These are phyloP conservation scores for Colletotrichum caudatum DNA, from an alignment of 2,329 filamentous ascomycete species.

Conservation along the genomic window DNA sequence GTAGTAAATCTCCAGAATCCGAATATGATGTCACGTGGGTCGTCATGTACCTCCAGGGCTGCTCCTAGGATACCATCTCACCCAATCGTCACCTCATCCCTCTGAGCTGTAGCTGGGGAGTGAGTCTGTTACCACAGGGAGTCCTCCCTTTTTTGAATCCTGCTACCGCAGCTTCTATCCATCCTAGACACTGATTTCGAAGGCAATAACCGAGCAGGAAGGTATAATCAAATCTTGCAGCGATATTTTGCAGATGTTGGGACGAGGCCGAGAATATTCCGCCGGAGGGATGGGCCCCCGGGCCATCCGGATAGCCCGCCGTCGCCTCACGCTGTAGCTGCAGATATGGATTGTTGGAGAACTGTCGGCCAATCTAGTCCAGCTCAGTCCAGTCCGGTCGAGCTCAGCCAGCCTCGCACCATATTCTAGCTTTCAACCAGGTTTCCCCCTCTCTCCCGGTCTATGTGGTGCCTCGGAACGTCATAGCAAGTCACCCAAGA, in stretches of 20 bases:
- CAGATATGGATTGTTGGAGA: constrained; percentile 18
- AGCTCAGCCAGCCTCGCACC: constrained; percentile 7
- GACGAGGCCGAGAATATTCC: background rate
- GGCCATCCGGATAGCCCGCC: constrained; percentile 11
- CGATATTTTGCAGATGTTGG: background rate
- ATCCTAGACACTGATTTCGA: background rate
- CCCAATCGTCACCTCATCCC: no score
- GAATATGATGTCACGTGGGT: background rate
- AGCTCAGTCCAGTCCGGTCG: background rate
- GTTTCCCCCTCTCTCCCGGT: background rate
- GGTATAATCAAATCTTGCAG: background rate
- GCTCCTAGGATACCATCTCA: background rate
- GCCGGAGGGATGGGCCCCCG: background rate
- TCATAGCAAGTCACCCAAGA: constrained; percentile 2
- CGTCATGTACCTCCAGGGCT: background rate
- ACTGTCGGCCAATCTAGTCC: background rate
- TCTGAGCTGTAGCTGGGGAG: background rate
- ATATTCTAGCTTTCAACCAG: constrained; percentile 1
- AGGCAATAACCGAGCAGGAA: background rate
- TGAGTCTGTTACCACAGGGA: background rate
- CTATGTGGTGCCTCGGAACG: constrained; percentile 1
- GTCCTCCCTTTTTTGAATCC: background rate
- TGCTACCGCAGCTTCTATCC: background rate
- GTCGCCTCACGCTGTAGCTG: constrained; percentile 1
- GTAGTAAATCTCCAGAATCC: background rate